Evolutionary conservation across 192 early-diverging fungal genomes (phyloP).

Genomic region (Backusella mclennaniae): DNA sequence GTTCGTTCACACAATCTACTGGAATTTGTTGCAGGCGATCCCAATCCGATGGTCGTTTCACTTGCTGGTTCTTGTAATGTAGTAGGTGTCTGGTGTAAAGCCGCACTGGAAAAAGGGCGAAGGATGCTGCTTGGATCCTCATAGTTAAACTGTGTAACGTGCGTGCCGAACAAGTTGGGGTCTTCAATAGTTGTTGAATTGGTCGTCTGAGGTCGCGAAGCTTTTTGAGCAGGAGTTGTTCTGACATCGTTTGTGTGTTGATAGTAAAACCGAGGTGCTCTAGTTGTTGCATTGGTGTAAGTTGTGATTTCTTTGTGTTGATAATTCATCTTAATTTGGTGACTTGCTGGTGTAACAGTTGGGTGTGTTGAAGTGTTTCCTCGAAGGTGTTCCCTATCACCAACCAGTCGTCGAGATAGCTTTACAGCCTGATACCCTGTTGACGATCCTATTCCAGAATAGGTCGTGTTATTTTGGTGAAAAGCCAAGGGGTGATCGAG

Average conservation of each 20-base stretch:
- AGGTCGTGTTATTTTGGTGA: constrained; percentile 7
- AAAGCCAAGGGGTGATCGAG: neutral
- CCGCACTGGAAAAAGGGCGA: constrained; percentile 27
- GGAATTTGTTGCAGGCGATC: neutral
- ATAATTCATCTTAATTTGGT: constrained; percentile 17
- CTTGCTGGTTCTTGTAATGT: constrained; percentile 22
- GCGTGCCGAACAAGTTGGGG: neutral
- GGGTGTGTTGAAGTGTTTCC: neutral
- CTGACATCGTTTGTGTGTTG: constrained; percentile 24
- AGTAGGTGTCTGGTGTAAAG: constrained; percentile 32
- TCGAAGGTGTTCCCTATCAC: neutral
- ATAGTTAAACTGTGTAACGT: constrained; percentile 14
- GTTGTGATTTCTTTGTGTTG: constrained; percentile 23
- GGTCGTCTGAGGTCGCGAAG: constrained; percentile 22
- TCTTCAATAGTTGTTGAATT: constrained; percentile 15
- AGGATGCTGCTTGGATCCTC: constrained; percentile 30
- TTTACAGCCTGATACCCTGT: neutral
- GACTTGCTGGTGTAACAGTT: neutral
- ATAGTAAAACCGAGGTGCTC: constrained; percentile 29
- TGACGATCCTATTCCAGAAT: neutral
- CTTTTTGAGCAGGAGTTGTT: constrained; percentile 20
- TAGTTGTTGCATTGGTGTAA: constrained; percentile 20
- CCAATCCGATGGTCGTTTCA: neutral
- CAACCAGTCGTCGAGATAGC: constrained; percentile 13
- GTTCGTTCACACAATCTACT: constrained; percentile 8